Evolutionary conservation across 108 stramenopile species (phyloP), one percentile per base, ranked within the genome.

Genomic region (Hondaea fermentalgiana): DNA sequence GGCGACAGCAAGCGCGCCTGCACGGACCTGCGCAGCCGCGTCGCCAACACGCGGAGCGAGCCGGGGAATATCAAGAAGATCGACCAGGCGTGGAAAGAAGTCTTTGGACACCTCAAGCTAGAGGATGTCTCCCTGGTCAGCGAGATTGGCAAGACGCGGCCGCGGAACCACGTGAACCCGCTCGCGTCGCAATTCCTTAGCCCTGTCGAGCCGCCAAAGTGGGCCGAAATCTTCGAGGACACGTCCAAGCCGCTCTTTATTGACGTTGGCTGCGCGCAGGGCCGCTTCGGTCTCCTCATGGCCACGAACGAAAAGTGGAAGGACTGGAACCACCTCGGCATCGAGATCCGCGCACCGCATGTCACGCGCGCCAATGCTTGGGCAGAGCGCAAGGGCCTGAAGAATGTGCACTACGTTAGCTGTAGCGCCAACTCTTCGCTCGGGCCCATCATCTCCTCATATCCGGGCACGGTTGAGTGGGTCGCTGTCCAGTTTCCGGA

Each of bases 401-500:
- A 47, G 2, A 83, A 83, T 35, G 45, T 53, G 19, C 76, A 83
- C 76, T 83, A 83, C 76, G 76, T 83, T 17, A n/a, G n/a, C 28
- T 83, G 76, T 4, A 83, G 51, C 28, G 76, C 76, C 76, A 83
- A 83, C 4, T n/a, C 76, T 45, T 83, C 76, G 2, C 25, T 83
- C 45, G 76, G 51, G 6, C 17, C 49, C 19, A 14, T 83, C 23
- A 12, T 53, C 49, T 19, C 49, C 51, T 83, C 76, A 45, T 83
- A 83, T 45, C 76, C 76, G 10, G 76, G 76, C 45, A 47, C 12
- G n/a, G 49, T 83, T 12, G 76, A 47, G 43, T 83, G 51, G 49
- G 76, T 83, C 3, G 76, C 76, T 17, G 76, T 83, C 43, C 76
- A 83, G 76, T 89, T 89, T 87, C 89, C 89, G 3, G 89, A 89